Evolutionary conservation across 2,329 filamentous ascomycete genomes (phyloP).

Genomic region (Alternaria longipes): DNA sequence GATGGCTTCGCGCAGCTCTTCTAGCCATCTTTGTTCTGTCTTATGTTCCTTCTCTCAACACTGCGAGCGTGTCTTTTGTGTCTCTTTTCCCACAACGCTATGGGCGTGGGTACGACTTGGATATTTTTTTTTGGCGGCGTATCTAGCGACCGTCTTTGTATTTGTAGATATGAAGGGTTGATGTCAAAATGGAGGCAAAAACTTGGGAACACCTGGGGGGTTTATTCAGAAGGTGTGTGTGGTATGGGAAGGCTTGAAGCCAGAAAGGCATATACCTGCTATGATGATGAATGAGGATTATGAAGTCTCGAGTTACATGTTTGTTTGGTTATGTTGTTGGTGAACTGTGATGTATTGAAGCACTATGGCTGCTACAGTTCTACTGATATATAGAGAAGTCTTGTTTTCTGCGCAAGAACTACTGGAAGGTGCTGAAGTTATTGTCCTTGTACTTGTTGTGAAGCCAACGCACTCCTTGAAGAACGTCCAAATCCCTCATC

Average conservation of each 20-base stretch:
- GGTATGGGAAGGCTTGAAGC: background rate
- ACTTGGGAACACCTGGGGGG: background rate
- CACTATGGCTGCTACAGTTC: too few relatives aligned
- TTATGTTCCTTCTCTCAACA: background rate
- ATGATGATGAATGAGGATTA: constrained; percentile 16
- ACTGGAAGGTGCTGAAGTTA: too few relatives aligned
- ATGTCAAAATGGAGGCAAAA: constrained; percentile 3
- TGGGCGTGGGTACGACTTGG: constrained; percentile 16
- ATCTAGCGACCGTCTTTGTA: constrained; percentile 13
- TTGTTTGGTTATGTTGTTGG: background rate
- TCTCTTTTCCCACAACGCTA: constrained; percentile 11
- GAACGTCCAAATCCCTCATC: too few relatives aligned
- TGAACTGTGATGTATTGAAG: background rate
- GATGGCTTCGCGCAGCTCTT: background rate
- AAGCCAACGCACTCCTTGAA: too few relatives aligned
- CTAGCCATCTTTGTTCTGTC: constrained; percentile 2
- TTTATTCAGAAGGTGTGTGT: background rate
- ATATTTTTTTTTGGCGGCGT: constrained; percentile 11
- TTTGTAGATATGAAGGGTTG: constrained; percentile 15
- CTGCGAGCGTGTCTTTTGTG: constrained; percentile 4
- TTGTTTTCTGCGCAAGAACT: too few relatives aligned
- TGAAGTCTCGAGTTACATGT: background rate
- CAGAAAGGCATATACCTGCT: constrained; percentile 11
- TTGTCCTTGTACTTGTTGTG: too few relatives aligned
- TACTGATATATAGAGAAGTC: background rate